Base-by-base conservation (phyloP, 2,329 filamentous ascomycete genomes). In the Aschersonia sp. region DNA sequence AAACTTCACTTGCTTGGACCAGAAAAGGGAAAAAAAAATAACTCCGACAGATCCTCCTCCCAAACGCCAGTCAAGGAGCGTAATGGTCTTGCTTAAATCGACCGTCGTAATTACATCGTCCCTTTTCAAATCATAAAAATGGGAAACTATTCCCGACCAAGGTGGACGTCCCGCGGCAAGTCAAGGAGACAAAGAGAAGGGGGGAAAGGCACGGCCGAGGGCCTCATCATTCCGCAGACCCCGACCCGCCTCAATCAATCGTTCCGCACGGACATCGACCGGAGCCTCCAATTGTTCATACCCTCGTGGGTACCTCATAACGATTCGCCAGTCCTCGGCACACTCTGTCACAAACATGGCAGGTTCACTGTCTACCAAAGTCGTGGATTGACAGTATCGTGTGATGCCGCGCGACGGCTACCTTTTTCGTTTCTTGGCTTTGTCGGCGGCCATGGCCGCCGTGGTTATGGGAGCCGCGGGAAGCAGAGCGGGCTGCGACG, bases 371-470 rank as follows among this genome's bases (percentile, higher is more conserved):
- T 22, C 22, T 22, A 22, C 22, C 22, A 22, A 22, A 22, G 22
- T 22, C 22, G 22, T 22, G 22, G 22, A 22, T 22, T 22, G 22
- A 22, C 22, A 22, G 22, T 22, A 22, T 22, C 22, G 22, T 22
- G 22, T 22, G 22, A 22, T 37, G 8, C 35, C 35, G 8, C 35
- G 8, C 12, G 12, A 6, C 33, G 31, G 47, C 54, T 69, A 79
- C 66, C 76, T 68, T 68, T 79, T 80, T 51, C 76, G 72, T 66
- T 79, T 80, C 68, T 79, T 80, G 56, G 66, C 71, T 61, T 79
- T 79, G 56, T 79, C 76, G 11, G 56, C 50, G n/a, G 59, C 50
- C 53, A 58, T 55, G 30, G 63, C 55, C 12, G 63, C 58, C 29
- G 62, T 60, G 22, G 67, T 61, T 39, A 73, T 68, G 14, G 71